Conservation (phyloP, 2,329 filamentous ascomycete species). For the Arthrocladium fulminans region DNA sequence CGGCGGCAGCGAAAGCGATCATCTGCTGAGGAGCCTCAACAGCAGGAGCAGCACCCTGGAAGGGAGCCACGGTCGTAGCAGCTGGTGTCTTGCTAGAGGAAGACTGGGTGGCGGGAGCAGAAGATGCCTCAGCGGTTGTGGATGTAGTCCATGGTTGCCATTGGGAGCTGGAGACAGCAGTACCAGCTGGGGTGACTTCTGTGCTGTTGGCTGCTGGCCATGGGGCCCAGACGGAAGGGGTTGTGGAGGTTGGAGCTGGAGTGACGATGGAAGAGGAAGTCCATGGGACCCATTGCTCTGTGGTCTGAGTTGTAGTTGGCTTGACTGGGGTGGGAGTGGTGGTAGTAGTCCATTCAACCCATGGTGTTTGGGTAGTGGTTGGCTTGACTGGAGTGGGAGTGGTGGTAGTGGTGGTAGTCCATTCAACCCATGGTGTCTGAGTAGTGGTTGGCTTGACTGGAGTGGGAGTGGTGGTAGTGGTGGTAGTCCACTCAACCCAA, state of each 20-base stretch:
- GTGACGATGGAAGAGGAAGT: neutral
- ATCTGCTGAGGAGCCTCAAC: slow-evolving; percentile 2
- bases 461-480: neutral
- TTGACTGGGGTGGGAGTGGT: neutral
- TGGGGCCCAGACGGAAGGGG: neutral
- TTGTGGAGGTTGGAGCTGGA: neutral
- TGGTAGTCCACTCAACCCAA: neutral
- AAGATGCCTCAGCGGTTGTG: neutral
- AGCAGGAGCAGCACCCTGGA: neutral
- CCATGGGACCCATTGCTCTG: too few species aligned
- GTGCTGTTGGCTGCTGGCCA: neutral
- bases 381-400: neutral
- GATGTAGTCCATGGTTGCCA: neutral
- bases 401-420: neutral
- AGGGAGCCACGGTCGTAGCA: neutral
- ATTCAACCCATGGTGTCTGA: neutral
- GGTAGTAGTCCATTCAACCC: too few species aligned
- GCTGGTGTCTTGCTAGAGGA: neutral
- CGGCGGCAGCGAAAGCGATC: slow-evolving; percentile 1
- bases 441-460: neutral
- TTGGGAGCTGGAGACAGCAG: neutral
- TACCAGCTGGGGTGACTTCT: neutral
- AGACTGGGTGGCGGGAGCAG: neutral
- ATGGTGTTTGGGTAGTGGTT: neutral
- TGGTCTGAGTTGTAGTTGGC: neutral